A percentile compares a stretch with the other conserved stretches of the same genome.
Evolutionary conservation across 2,329 filamentous ascomycete genomes (phyloP).

Genomic region (Beauveria sp.): DNA sequence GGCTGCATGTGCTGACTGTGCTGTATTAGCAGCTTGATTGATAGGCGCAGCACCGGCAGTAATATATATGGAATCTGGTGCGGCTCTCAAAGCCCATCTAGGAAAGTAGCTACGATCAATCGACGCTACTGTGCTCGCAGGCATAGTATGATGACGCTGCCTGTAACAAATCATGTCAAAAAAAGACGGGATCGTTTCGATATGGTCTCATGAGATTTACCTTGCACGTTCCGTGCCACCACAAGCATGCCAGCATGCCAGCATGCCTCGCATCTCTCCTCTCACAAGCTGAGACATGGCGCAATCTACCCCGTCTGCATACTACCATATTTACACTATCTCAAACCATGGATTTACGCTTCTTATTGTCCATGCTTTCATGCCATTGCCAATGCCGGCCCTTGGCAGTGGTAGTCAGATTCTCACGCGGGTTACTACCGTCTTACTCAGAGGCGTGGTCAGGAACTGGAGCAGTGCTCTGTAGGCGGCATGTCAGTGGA

Average conservation of each 20-base stretch:
- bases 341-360: background rate
- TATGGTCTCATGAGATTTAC: background rate
- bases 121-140: too few relatives aligned
- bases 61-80: background rate
- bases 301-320: background rate
- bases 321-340: background rate
- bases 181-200: background rate
- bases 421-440: constrained; percentile 11
- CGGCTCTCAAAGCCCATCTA: background rate
- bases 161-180: background rate
- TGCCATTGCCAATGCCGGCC: background rate
- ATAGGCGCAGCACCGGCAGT: background rate
- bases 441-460: constrained; percentile 5
- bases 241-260: background rate
- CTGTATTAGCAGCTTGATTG: background rate
- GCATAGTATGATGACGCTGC: background rate
- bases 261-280: background rate
- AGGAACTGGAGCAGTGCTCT: background rate
- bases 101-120: background rate
- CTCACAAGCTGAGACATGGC: background rate
- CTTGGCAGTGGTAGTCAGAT: constrained; percentile 6
- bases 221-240: background rate
- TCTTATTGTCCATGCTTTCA: background rate
- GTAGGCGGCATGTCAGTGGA: background rate
- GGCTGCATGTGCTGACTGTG: background rate